A percentile compares a stretch with the other conserved stretches of the same genome.
Conservation (phyloP, 2,329 filamentous ascomycete species). For the Ophiostoma perfectum region DNA sequence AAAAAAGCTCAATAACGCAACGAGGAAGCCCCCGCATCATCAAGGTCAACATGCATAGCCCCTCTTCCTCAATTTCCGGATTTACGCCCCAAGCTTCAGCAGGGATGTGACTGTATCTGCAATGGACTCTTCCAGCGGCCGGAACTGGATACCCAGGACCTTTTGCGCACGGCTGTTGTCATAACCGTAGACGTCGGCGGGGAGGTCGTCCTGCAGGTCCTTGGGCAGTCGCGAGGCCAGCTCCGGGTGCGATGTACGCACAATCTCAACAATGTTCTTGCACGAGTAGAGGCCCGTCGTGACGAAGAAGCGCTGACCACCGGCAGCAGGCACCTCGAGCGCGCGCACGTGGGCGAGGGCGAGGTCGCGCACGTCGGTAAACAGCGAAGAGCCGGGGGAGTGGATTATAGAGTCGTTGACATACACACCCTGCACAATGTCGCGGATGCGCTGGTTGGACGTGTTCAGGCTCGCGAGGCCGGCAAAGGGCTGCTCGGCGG, state of each 20-base stretch:
- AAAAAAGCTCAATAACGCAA: too few relatives aligned
- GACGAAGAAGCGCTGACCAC: constrained; percentile 49
- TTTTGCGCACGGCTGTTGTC: neutral
- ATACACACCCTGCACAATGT: constrained; percentile 7
- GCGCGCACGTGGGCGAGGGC: constrained; percentile 12
- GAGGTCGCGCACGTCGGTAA: constrained; percentile 13
- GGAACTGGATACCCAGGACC: neutral
- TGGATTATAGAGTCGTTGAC: neutral
- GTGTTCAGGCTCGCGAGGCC: constrained; percentile 13
- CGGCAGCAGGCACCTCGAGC: constrained; percentile 33
- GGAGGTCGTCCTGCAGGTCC: neutral
- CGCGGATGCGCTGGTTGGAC: constrained; percentile 14
- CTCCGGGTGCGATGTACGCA: neutral
- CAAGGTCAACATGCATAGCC: too few relatives aligned
- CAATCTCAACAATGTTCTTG: neutral
- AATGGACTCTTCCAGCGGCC: neutral
- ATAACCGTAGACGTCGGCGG: neutral
- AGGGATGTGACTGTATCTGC: neutral
- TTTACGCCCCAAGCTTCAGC: neutral
- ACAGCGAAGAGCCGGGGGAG: constrained; percentile 4
- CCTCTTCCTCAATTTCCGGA: too few relatives aligned
- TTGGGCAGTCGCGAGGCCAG: neutral
- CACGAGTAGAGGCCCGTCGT: constrained; percentile 35
- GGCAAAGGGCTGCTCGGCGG: constrained; percentile 12
- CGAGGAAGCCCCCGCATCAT: too few relatives aligned